Evolutionary conservation across 2,329 filamentous ascomycete species (phyloP).

Genomic region (Phyllachora maydis): DNA sequence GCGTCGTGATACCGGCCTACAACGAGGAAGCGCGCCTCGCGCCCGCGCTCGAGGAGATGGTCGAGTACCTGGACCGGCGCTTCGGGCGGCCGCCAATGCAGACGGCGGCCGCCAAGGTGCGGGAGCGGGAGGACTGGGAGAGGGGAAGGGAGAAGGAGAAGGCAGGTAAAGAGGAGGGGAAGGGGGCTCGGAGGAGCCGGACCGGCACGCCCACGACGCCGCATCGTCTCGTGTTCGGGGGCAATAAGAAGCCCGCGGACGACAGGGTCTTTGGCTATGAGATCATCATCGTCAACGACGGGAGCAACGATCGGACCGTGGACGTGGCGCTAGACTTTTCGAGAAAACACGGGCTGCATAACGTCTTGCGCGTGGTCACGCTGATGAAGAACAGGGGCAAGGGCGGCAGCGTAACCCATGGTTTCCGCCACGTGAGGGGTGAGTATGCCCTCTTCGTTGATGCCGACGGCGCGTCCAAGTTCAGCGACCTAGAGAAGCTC

Average conservation of each 20-base stretch:
- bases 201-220: slow-evolving; percentile 9
- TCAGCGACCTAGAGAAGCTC: slow-evolving; percentile 65
- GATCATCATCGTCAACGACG: slow-evolving; percentile 81
- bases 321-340: slow-evolving; percentile 65
- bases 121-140: slow-evolving; percentile 9
- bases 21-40: slow-evolving; percentile 75
- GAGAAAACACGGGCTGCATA: slow-evolving; percentile 50
- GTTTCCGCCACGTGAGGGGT: slow-evolving; percentile 78
- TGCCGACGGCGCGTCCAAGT: slow-evolving; percentile 79
- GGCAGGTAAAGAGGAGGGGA: slow-evolving; percentile 7
- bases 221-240: slow-evolving; percentile 13
- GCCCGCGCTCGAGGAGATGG: slow-evolving; percentile 76
- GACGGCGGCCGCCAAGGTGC: slow-evolving; percentile 4
- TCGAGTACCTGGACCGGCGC: slow-evolving; percentile 60
- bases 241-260: slow-evolving; percentile 16
- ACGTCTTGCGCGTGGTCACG: slow-evolving; percentile 60
- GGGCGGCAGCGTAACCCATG: slow-evolving; percentile 86
- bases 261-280: slow-evolving; percentile 66
- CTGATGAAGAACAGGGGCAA: slow-evolving; percentile 78
- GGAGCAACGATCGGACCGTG: slow-evolving; percentile 65
- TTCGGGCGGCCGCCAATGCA: slow-evolving; percentile 34
- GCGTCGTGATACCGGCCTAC: slow-evolving; percentile 83
- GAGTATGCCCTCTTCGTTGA: slow-evolving; percentile 86
- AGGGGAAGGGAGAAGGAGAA: slow-evolving; percentile 2
- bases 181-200: slow-evolving; percentile 2